Evolutionary conservation across 352 stramenopile genomes (phyloP), one percentile per base, ranked within the genome.

Genomic region (Phytophthora capsici): DNA sequence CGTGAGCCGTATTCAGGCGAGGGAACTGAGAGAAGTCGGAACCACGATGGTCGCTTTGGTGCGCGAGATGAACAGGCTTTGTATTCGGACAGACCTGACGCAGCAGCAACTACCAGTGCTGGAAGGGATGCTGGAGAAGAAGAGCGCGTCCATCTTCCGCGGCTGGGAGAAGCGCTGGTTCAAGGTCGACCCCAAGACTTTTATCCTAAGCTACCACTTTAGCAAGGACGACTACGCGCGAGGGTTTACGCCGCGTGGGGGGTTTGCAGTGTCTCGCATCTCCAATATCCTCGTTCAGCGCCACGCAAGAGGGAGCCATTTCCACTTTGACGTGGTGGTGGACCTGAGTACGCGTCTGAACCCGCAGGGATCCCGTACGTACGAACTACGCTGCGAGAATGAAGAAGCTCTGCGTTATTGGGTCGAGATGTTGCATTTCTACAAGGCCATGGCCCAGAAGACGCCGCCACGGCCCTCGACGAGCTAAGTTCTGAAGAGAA

Each of bases 111-210:
- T 91, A 22, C 83, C 83, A 3, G 60, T 84, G 19, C 63, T 91
- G 16, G 80, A 91, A 66, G 83, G 83, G n/a, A 66, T 82, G 48
- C 56, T 91, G 23, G 83, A 91, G 40, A 89, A 90, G 66, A 91
- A 91, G 61, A 91, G 83, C 51, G 80, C 78, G 49, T 91, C 83
- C 6, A 88, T 91, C 43, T 90, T 89, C 45, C 80, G 83, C 14
- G 83, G 80, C 13, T 91, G 82, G 78, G 83, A 91, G 55, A 70
- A 74, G 46, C 65, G 83, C 23, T 91, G 73, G 66, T 90, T 91
- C 57, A 85, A 78, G 38, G 80, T 90, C 3, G 83, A 91, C 63
- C 57, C 83, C 14, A 86, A 80, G 69, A 89, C 83, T 19, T 86
- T 82, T 37, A 75, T 89, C 13, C 54, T 91, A 10, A 87, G 78